Base-by-base conservation (phyloP, 495 filamentous ascomycete genomes). In the Cercophora scortea region DNA sequence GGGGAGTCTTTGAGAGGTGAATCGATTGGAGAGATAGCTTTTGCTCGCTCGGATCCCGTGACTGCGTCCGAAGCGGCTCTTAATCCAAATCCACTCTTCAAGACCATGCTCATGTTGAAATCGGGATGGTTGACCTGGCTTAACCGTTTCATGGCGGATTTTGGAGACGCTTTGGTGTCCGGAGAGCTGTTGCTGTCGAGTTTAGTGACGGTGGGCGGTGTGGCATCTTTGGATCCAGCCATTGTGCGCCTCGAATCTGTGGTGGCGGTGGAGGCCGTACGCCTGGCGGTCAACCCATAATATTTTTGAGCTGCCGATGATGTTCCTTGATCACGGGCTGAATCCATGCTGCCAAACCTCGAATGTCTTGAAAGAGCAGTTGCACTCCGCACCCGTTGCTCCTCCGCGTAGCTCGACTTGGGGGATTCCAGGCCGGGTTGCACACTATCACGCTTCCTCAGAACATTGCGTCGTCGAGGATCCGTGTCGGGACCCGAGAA, bases 401-500 rank as follows among this genome's bases (percentile, higher is more conserved):
- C 86, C 47, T 89, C 86, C 8, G 84, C 78, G 59, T 89, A 84
- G 59, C 84, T 90, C 32, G 83, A 80, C 52, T 87, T 83, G 38
- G 62, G 62, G 12, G 61, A 62, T 33, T 80, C 79, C 67, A 85
- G 81, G 45, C 72, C 64, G 49, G 75, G 75, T 36, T 67, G 66
- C 19, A 66, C 61, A 18, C 80, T 81, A 51, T 84, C 82, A 47
- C 87, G 84, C 71, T 96, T 97, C 62, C 86, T 82, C 55, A 95
- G 71, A 47, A 91, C 78, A 62, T 90, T 93, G 46, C 88, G 79
- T 42, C 72, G 76, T 45, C 84, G 81, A n/a, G 77, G 71, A 52
- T 96, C 89, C 8, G 81, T 72, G 61, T 98, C 93, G 9, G 86
- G 85, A 6, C 90, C 89, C 1, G 93, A 97, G 63, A 96, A 95